Conservation (phyloP, 192 early-diverging fungal species). For the Backusella sp. region DNA sequence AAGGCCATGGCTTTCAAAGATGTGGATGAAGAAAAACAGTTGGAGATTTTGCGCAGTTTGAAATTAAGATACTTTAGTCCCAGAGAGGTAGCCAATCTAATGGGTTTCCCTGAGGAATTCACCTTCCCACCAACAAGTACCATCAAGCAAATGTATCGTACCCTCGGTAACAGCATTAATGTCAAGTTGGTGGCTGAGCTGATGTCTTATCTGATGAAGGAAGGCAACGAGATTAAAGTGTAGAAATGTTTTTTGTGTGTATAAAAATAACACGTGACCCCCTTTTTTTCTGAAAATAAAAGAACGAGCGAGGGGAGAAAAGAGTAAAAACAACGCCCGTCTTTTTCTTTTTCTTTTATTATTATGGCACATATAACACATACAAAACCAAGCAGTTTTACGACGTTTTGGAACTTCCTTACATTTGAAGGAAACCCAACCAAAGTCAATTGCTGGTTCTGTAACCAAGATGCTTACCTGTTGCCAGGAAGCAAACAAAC, state of each 20-base stretch:
- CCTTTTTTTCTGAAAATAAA: background rate
- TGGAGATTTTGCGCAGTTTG: constrained; percentile 37
- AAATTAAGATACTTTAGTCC: constrained; percentile 56
- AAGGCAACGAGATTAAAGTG: constrained; percentile 16
- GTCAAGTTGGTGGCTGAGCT: constrained; percentile 77
- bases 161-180: constrained; percentile 91
- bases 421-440: background rate
- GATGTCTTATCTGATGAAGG: constrained; percentile 64
- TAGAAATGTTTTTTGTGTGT: background rate
- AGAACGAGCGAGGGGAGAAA: too few relatives aligned
- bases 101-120: constrained; percentile 79
- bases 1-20: constrained; percentile 23
- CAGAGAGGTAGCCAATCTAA: constrained; percentile 69
- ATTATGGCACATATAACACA: background rate
- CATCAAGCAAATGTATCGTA: constrained; percentile 75
- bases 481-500: background rate
- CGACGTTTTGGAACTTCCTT: background rate
- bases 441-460: constrained; percentile 24
- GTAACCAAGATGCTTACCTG: constrained; percentile 16
- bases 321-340: background rate
- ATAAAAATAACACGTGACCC: background rate
- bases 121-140: constrained; percentile 68
- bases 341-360: background rate
- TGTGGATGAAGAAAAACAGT: constrained; percentile 30
- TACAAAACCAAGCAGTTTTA: background rate